Conservation (phyloP, 495 filamentous ascomycete genomes). For the Xylaria curta region DNA sequence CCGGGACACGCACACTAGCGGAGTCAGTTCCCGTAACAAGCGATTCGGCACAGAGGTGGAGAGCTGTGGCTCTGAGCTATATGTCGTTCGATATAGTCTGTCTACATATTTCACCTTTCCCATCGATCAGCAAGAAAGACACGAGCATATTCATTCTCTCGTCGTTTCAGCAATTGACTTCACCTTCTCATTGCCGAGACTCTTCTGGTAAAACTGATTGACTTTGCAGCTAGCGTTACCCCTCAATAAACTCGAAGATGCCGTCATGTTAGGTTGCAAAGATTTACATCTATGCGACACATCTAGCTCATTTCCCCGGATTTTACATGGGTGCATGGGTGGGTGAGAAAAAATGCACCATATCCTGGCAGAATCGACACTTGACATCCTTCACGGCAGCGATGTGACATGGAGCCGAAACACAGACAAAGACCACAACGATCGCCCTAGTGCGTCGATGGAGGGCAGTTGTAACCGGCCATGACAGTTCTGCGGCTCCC, state of each 20-base stretch:
- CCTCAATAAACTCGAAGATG: background rate
- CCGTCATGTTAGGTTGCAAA: background rate
- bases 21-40: conserved; percentile 26
- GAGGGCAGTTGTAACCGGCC: background rate
- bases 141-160: background rate
- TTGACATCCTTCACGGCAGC: conserved; percentile 10
- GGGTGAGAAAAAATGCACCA: background rate
- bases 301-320: conserved; percentile 27
- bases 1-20: conserved; percentile 29
- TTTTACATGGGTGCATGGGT: conserved; percentile 21
- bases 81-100: background rate
- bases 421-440: background rate
- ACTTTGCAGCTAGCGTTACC: background rate
- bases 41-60: background rate
- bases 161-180: background rate
- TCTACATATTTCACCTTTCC: background rate
- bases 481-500: conserved; percentile 13
- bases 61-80: background rate
- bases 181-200: background rate
- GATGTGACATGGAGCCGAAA: conserved; percentile 13
- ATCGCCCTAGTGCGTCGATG: background rate
- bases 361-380: conserved; percentile 6
- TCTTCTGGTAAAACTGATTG: too few species aligned
- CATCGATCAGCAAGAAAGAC: background rate
- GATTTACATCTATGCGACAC: background rate